A percentile compares a stretch with the other conserved stretches of the same genome.
Conservation (phyloP, 164 flowering plant species). For the Liquidambar formosana region DNA sequence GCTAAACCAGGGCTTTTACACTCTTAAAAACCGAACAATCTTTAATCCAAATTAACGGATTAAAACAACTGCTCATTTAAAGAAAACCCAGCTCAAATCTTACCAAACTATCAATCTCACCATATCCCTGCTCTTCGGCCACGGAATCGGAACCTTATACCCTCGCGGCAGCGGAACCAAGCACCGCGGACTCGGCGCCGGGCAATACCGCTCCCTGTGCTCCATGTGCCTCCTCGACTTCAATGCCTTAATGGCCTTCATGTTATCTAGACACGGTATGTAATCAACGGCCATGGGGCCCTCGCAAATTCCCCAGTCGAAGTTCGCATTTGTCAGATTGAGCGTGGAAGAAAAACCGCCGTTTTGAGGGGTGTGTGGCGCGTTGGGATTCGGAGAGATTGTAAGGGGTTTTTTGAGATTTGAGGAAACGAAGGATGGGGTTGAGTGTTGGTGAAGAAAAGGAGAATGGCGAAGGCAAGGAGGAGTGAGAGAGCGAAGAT, state of each 20-base stretch:
- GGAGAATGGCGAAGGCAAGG: constrained; percentile 39
- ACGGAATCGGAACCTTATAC: constrained; percentile 67
- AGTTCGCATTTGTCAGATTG: neutral
- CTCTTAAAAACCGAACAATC: neutral
- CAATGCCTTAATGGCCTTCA: constrained; percentile 67
- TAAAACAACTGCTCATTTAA: neutral
- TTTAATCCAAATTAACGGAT: neutral
- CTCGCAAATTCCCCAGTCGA: constrained; percentile 56
- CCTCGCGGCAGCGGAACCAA: constrained; percentile 76
- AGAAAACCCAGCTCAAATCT: constrained; percentile 29
- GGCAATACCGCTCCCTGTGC: constrained; percentile 92
- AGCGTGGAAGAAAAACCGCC: neutral
- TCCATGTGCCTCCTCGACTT: constrained; percentile 72
- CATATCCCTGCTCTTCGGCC: constrained; percentile 98
- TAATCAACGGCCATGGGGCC: constrained; percentile 60
- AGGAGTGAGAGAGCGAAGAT: constrained; percentile 43
- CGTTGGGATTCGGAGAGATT: constrained; percentile 7
- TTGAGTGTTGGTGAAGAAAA: constrained; percentile 45
- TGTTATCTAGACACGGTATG: constrained; percentile 90
- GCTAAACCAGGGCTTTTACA: neutral
- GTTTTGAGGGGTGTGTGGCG: neutral
- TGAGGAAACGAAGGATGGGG: constrained; percentile 22
- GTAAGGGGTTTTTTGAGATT: constrained; percentile 22
- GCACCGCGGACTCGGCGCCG: constrained; percentile 54
- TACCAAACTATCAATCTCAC: constrained; percentile 81